Percentiles rank a stretch among this genome's conserved stretches.
Evolutionary conservation across 257 asterid species (phyloP).

Genomic region (Eucommia ulmoides): DNA sequence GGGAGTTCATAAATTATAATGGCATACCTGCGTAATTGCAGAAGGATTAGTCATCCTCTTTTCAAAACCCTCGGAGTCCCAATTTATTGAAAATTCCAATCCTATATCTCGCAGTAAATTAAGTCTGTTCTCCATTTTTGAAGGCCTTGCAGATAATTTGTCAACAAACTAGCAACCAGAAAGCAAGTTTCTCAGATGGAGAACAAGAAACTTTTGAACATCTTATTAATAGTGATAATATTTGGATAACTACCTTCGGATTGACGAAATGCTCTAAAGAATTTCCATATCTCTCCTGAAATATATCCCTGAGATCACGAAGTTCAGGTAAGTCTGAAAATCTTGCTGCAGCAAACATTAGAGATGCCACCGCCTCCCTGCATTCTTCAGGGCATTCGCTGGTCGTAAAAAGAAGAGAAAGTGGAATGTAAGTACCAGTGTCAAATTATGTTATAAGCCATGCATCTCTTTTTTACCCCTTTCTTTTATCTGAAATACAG

Average conservation of each 20-base stretch:
- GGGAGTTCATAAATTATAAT: no score
- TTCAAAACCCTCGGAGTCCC: conserved; percentile 76
- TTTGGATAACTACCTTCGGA: conserved; percentile 49
- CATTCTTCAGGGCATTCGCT: conserved; percentile 97
- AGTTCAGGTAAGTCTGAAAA: conserved; percentile 94
- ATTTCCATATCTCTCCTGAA: conserved; percentile 71
- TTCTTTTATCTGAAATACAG: no score
- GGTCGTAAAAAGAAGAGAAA: conserved; percentile 11
- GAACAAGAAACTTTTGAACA: no score
- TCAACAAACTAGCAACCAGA: conserved; percentile 59
- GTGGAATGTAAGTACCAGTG: not conserved
- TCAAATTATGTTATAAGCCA: no score
- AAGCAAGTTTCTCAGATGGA: conserved; percentile 19
- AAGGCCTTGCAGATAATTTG: conserved; percentile 54
- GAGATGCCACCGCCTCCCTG: conserved; percentile 73
- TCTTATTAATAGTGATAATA: no score
- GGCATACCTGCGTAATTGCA: conserved; percentile 40
- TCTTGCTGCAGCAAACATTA: conserved; percentile 98
- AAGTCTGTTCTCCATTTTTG: conserved; percentile 45
- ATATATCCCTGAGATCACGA: conserved; percentile 76
- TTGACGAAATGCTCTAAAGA: conserved; percentile 54
- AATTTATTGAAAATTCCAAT: conserved; percentile 61
- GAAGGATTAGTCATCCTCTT: conserved; percentile 57
- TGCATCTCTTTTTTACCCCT: no score
- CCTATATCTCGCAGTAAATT: conserved; percentile 76